Evolutionary conservation across 305 asterid species (phyloP), one percentile per base, ranked within the genome.

Genomic region (Nicotiana rustica): DNA sequence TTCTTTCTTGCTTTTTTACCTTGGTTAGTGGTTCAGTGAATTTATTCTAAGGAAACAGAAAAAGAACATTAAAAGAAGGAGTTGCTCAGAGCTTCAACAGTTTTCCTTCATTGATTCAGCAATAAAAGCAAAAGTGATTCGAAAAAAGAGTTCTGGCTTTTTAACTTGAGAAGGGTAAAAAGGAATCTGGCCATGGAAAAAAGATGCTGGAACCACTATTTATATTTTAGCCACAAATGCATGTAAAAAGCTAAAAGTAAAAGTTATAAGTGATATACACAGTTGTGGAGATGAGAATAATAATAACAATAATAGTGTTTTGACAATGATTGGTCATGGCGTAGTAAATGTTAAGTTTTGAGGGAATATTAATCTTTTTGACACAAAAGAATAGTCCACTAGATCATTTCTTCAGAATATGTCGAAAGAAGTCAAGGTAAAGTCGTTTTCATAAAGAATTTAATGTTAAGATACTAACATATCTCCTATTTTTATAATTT

Each of bases 281-380:
- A 69, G 62, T 73, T 73, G 64, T 52, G 13, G 25, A 25, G 25
- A 25, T 25, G 41, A 75, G 66, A 75, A 52, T 8, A 70, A 33
- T 12, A 15, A 14, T 0, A 82, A 49, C 61, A 17, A 83, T 9
- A 31, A 61, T 68, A 47, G 44, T 55, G 31, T 57, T 7, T 64
- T 31, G 91, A 90, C 59, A 90, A 68, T 15, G 97, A 91, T 91
- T 77, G 82, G 69, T 84, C 93, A 75, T 25, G 14, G 10, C 29
- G 10, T 52, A 29, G 80, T 75, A 75, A 52, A 15, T 55, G 47
- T 75, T 29, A 52, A 18, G 56, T 75, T 41, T 65, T 38, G 36
- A 66, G 38, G 19, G 67, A 73, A 81, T 70, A 55, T 77, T 33
- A 66, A 49, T 83, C 29, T 83, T 41, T 21, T 52, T 10, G 47